Conservation (phyloP, 495 filamentous ascomycete genomes). For the Neurospora pannonica region DNA sequence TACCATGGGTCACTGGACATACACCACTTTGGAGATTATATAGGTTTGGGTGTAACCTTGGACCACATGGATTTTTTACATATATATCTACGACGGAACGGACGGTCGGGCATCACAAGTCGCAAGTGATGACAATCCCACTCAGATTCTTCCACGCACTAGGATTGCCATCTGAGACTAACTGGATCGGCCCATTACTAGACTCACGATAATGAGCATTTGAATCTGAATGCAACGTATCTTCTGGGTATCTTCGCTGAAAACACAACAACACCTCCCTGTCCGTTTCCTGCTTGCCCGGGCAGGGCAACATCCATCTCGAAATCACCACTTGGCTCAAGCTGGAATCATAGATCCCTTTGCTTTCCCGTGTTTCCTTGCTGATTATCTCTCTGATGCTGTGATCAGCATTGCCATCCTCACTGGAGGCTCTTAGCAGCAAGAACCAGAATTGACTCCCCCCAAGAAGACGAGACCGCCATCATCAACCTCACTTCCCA, state of each 20-base stretch:
- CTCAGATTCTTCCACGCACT: not conserved
- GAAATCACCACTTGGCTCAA: not conserved
- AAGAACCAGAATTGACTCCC: not conserved
- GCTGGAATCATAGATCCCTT: not conserved
- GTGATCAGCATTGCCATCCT: not conserved
- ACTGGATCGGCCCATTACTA: not conserved
- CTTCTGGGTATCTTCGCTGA: not conserved
- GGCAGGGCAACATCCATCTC: not conserved
- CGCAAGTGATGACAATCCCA: too few relatives aligned
- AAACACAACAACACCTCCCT: not conserved
- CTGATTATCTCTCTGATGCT: not conserved
- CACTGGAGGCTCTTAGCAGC: not conserved
- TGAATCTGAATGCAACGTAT: not conserved
- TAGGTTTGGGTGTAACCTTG: not conserved
- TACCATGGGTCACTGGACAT: not conserved
- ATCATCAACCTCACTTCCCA: not conserved
- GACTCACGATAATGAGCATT: not conserved
- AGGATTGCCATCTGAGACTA: too few relatives aligned
- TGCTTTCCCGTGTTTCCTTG: not conserved
- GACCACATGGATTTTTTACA: not conserved
- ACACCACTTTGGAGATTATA: not conserved
- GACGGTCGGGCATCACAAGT: too few relatives aligned
- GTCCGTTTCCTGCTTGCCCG: not conserved
- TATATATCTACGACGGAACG: not conserved
- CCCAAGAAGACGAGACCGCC: not conserved